phyloP scores from a whole-genome alignment of 176 grass and related monocot species.

The Guadua angustifolia region DNA sequence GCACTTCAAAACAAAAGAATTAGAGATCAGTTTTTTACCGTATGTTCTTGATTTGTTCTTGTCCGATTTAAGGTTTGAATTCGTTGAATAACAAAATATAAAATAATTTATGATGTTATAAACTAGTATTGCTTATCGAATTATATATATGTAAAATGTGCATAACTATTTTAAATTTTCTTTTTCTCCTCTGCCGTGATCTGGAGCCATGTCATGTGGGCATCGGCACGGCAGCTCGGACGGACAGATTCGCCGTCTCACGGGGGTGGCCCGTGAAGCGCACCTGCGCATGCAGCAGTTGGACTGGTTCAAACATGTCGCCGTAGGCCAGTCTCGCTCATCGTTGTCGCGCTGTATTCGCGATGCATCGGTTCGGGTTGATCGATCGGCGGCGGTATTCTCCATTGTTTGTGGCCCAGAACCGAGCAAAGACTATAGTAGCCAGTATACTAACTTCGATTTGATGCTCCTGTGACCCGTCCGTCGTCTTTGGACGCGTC shows the following conservation, averaged over 20 bases:
- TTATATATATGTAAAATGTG: too few species aligned
- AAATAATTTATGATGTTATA: too few species aligned
- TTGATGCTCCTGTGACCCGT: not conserved
- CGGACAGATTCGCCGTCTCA: not conserved
- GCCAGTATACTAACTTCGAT: not conserved
- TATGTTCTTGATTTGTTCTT: too few species aligned
- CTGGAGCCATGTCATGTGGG: conserved; percentile 19
- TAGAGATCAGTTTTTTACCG: too few species aligned
- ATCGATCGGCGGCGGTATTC: not conserved
- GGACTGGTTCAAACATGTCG: conserved; percentile 30
- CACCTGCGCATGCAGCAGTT: not conserved
- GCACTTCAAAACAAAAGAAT: too few species aligned
- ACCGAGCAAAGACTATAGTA: not conserved
- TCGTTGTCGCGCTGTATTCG: not conserved
- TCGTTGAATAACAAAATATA: too few species aligned
- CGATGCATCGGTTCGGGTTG: not conserved
- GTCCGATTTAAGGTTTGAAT: too few species aligned
- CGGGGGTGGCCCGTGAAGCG: not conserved
- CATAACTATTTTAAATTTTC: too few species aligned
- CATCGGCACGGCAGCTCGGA: conserved; percentile 2
- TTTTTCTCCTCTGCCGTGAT: not conserved
- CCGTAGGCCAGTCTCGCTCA: not conserved
- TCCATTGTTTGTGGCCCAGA: not conserved
- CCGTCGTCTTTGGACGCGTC: not conserved
- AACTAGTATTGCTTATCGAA: too few species aligned